Evolutionary conservation across 176 grass and related monocot genomes (phyloP).

Genomic region (Aegilops longissima): DNA sequence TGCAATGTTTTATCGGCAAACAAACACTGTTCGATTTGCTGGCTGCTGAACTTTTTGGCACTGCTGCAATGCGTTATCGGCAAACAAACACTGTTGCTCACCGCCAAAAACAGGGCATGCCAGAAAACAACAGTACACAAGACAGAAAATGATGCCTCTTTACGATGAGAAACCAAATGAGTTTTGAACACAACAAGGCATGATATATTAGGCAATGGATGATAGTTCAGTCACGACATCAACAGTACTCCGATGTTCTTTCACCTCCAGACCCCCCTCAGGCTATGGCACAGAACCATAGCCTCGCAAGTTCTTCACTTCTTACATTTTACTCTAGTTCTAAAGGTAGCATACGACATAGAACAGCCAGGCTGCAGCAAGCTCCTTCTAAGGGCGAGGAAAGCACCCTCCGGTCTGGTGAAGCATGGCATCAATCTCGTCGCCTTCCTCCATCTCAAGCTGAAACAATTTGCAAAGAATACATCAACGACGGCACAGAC

Average conservation of each 20-base stretch:
- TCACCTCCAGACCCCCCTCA: neutral
- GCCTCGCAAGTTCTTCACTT: constrained; percentile 32
- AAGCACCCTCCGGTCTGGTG: constrained; percentile 73
- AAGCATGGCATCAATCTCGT: constrained; percentile 87
- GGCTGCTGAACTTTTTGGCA: too few species aligned
- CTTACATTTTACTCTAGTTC: constrained; percentile 8
- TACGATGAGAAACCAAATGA: neutral
- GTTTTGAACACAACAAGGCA: neutral
- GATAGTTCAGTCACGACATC: constrained; percentile 4
- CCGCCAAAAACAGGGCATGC: too few species aligned
- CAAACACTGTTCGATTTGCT: too few species aligned
- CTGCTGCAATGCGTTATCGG: too few species aligned
- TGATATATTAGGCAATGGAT: constrained; percentile 8
- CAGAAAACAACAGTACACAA: too few species aligned
- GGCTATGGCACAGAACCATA: constrained; percentile 13
- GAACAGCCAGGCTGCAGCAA: neutral
- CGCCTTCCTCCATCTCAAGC: constrained; percentile 94
- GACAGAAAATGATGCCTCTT: too few species aligned
- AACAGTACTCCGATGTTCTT: constrained; percentile 11
- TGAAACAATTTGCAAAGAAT: constrained; percentile 18
- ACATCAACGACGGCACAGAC: neutral
- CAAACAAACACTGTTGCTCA: too few species aligned
- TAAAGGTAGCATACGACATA: neutral
- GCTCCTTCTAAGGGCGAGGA: neutral
- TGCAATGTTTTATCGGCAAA: too few species aligned